phyloP scores from a whole-genome alignment of 2,329 filamentous ascomycete species.

The Colletotrichum scovillei region DNA sequence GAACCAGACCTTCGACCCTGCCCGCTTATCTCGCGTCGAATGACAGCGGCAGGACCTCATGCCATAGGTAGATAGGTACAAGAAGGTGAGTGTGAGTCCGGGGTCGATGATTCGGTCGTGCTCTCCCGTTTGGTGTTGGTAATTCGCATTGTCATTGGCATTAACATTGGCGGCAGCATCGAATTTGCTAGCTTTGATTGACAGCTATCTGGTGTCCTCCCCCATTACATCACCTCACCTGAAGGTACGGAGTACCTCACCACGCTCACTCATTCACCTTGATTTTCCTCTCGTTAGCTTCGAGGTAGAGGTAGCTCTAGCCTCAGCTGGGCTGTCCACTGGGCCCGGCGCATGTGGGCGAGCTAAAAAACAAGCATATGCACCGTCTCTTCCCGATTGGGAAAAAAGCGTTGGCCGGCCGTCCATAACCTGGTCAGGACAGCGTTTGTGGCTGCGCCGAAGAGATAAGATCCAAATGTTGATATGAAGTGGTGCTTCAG shows the following conservation, averaged over 20 bases:
- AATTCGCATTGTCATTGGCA: neutral
- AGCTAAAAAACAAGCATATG: neutral
- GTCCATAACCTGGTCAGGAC: neutral
- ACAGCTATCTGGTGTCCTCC: neutral
- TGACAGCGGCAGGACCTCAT: neutral
- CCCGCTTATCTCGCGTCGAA: neutral
- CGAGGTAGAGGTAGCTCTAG: neutral
- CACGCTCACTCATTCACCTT: neutral
- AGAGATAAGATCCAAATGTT: neutral
- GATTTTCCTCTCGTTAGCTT: neutral
- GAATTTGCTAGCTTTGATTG: neutral
- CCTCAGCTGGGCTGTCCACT: too few relatives aligned
- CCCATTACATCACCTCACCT: neutral
- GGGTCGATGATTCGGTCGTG: neutral
- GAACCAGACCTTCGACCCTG: neutral
- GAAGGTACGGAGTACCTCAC: neutral
- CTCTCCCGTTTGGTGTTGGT: neutral
- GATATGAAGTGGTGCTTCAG: neutral
- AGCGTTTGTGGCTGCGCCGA: neutral
- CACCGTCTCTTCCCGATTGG: neutral
- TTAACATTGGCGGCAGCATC: neutral
- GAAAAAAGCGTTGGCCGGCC: neutral
- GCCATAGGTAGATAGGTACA: too few relatives aligned
- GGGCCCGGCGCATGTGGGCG: neutral
- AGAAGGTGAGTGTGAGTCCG: neutral